Evolutionary conservation across 2,329 filamentous ascomycete genomes (phyloP).

Genomic region (Diaporthe citrichinensis): DNA sequence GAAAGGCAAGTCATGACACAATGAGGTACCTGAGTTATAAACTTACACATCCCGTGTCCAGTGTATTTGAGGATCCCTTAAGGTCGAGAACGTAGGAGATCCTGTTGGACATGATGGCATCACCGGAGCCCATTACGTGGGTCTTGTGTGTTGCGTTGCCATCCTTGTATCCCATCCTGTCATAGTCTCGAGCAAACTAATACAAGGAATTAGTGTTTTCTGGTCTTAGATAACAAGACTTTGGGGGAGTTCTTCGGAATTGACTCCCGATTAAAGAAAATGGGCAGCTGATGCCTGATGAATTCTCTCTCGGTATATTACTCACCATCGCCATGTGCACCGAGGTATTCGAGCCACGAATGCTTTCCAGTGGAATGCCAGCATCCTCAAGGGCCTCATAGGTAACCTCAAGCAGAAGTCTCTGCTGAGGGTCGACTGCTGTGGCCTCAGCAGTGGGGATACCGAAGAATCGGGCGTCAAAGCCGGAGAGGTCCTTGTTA

Average conservation of each 20-base stretch:
- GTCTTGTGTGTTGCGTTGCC: slow-evolving; percentile 40
- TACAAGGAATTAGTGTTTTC: too few relatives aligned
- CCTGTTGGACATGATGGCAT: slow-evolving; percentile 45
- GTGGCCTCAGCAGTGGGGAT: slow-evolving; percentile 44
- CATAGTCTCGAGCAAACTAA: slow-evolving; percentile 43
- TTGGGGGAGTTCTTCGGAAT: too few relatives aligned
- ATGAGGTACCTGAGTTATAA: too few relatives aligned
- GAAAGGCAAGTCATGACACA: not conserved
- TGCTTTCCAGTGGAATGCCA: slow-evolving; percentile 48
- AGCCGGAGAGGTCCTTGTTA: not conserved
- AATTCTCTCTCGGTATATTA: too few relatives aligned
- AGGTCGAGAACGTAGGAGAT: slow-evolving; percentile 48
- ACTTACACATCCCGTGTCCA: slow-evolving; percentile 51
- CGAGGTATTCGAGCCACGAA: slow-evolving; percentile 50
- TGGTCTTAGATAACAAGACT: too few relatives aligned
- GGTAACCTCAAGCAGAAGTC: slow-evolving; percentile 42
- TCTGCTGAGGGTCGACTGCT: slow-evolving; percentile 36
- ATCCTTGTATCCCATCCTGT: slow-evolving; percentile 39
- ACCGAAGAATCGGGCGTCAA: slow-evolving; percentile 48
- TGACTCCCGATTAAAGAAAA: too few relatives aligned
- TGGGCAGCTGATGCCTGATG: too few relatives aligned
- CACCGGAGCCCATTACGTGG: slow-evolving; percentile 36
- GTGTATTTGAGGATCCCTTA: slow-evolving; percentile 47
- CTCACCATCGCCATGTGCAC: slow-evolving; percentile 48
- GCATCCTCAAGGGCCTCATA: slow-evolving; percentile 47